Evolutionary conservation across 768 basidiomycete species (phyloP).

Genomic region (Rhodotorula kratochvilovae): DNA sequence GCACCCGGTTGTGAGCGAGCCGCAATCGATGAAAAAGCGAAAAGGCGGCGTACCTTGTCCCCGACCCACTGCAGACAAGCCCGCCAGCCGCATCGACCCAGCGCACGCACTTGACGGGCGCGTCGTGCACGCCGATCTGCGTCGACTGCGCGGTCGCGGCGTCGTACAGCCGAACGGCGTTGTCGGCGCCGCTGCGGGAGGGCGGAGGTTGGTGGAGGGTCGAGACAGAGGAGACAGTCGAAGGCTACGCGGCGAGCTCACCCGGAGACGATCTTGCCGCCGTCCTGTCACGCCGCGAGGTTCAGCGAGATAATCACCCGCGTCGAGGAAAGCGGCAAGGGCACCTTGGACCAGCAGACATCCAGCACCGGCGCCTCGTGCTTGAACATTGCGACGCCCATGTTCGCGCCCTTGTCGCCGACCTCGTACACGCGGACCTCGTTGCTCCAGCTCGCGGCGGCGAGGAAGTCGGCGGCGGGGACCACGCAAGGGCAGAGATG

Average conservation of each 20-base stretch:
- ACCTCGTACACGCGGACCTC: constrained; percentile 88
- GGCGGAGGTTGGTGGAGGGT: background rate
- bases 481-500: constrained; percentile 78
- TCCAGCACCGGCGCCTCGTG: constrained; percentile 86
- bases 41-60: constrained; percentile 83
- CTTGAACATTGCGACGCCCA: constrained; percentile 81
- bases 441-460: constrained; percentile 90
- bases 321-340: no score
- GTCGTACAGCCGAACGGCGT: constrained; percentile 86
- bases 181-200: constrained; percentile 67
- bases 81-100: constrained; percentile 50
- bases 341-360: constrained; percentile 84
- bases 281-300: constrained; percentile 45
- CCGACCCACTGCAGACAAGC: constrained; percentile 70
- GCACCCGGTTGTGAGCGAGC: no score
- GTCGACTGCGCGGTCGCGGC: constrained; percentile 74
- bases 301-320: no score
- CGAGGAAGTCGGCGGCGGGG: constrained; percentile 83
- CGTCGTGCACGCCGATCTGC: constrained; percentile 63
- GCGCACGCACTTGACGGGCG: constrained; percentile 34
- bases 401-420: constrained; percentile 62
- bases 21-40: no score
- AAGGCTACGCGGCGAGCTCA: background rate
- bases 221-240: no score
- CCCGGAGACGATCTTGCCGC: constrained; percentile 82